Percentiles rank a stretch among this genome's conserved stretches.
phyloP scores from a whole-genome alignment of 2,329 filamentous ascomycete genomes.

The Fusarium lateritium region DNA sequence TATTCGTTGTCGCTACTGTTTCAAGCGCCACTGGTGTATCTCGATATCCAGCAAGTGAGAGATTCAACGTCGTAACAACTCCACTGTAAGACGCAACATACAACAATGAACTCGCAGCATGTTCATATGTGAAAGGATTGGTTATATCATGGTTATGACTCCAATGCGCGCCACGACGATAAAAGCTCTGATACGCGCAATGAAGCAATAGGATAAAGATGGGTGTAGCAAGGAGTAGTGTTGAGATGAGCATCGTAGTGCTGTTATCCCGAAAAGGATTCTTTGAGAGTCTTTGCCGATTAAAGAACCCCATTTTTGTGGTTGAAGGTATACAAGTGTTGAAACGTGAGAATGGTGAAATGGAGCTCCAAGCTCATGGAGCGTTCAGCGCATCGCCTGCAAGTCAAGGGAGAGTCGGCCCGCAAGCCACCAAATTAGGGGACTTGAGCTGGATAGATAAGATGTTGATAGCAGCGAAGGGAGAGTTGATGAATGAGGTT shows the following conservation, averaged over 20 bases:
- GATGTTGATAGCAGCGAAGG: background rate
- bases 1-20: constrained; percentile 59
- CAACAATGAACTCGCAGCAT: constrained; percentile 46
- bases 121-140: background rate
- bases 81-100: constrained; percentile 66
- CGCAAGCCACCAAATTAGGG: background rate
- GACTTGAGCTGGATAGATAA: background rate
- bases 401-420: background rate
- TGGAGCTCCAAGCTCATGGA: background rate
- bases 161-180: constrained; percentile 17
- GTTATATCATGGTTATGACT: constrained; percentile 20
- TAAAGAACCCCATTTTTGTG: constrained; percentile 33
- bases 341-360: background rate
- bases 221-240: constrained; percentile 33
- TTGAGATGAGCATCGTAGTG: constrained; percentile 12
- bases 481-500: background rate
- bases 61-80: constrained; percentile 63
- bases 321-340: background rate
- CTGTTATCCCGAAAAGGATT: constrained; percentile 18
- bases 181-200: constrained; percentile 30
- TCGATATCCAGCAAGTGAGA: constrained; percentile 50
- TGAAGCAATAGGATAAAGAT: constrained; percentile 38
- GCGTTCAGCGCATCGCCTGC: background rate
- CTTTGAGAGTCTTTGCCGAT: constrained; percentile 1
- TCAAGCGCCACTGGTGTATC: constrained; percentile 53